phyloP scores from a whole-genome alignment of 2,329 filamentous ascomycete species.

The Sporothrix schenckii region DNA sequence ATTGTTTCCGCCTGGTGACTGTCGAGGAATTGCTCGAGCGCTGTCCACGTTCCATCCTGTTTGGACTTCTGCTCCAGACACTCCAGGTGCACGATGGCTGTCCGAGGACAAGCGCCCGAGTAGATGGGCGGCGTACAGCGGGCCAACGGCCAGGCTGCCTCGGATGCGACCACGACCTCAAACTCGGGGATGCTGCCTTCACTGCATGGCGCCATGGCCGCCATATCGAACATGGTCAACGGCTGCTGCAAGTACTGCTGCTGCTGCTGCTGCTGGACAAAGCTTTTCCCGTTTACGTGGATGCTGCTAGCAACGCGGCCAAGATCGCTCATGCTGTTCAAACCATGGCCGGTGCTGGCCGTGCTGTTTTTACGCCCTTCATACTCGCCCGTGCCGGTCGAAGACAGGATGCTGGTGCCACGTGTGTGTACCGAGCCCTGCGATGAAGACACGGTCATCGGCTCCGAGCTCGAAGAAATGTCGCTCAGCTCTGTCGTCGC shows the following conservation, averaged over 20 bases:
- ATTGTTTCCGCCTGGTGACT: constrained; percentile 42
- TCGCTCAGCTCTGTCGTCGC: constrained; percentile 45
- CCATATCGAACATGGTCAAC: constrained; percentile 39
- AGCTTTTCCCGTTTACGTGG: not conserved
- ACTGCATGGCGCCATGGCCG: constrained; percentile 34
- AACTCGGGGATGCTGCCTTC: constrained; percentile 50
- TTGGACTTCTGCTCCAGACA: constrained; percentile 55
- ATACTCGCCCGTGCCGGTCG: constrained; percentile 30
- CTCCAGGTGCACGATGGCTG: constrained; percentile 56
- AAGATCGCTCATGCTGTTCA: not conserved
- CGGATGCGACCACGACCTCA: constrained; percentile 52
- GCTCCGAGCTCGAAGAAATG: constrained; percentile 49
- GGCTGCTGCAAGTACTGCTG: not conserved
- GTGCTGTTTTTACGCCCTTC: constrained; percentile 39
- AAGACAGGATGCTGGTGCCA: constrained; percentile 53
- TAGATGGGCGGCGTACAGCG: constrained; percentile 53
- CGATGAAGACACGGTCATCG: constrained; percentile 48
- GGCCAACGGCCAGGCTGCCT: constrained; percentile 56
- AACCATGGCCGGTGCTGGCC: not conserved
- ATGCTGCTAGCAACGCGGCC: not conserved
- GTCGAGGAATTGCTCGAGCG: constrained; percentile 49
- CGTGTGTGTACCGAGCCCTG: constrained; percentile 52
- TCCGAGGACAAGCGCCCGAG: constrained; percentile 52
- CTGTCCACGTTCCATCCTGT: constrained; percentile 52
- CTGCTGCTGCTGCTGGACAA: constrained; percentile 15